phyloP scores from a whole-genome alignment of 352 stramenopile genomes.

The Phytophthora constricta region DNA sequence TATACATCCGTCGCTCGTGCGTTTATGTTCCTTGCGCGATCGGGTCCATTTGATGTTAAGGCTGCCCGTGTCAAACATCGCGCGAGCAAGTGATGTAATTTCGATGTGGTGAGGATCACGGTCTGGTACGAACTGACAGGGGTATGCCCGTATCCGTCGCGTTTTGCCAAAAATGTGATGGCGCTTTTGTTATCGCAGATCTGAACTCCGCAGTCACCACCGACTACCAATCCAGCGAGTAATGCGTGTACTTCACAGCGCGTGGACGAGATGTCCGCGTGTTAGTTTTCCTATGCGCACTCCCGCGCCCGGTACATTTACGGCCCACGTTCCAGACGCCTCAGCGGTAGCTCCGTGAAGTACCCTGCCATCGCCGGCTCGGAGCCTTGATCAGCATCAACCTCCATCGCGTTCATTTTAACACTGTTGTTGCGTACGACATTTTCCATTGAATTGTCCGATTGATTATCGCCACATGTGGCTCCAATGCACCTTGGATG shows the following conservation, averaged over 20 bases:
- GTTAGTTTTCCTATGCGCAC: neutral
- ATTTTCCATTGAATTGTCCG: no score
- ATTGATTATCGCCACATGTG: no score
- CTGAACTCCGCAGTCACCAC: neutral
- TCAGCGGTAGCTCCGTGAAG: neutral
- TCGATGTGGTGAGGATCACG: no score
- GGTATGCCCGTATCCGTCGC: conserved; percentile 61
- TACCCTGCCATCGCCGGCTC: neutral
- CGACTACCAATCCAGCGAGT: neutral
- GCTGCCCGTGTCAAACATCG: no score
- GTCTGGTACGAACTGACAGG: no score
- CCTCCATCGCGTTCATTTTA: neutral
- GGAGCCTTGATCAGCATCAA: neutral
- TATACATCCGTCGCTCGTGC: no score
- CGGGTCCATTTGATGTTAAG: no score
- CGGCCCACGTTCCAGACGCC: neutral
- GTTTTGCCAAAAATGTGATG: no score
- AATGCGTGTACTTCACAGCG: conserved; percentile 12
- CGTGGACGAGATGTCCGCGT: conserved; percentile 7
- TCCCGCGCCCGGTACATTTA: neutral
- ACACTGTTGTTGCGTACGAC: neutral
- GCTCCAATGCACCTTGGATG: neutral
- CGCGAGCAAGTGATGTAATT: no score
- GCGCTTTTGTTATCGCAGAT: conserved; percentile 17
- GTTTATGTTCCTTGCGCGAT: no score